A percentile compares a stretch with the other conserved stretches of the same genome.
Conservation (phyloP, 1,139 yeast genomes). For the Debaryomyces udenii region DNA sequence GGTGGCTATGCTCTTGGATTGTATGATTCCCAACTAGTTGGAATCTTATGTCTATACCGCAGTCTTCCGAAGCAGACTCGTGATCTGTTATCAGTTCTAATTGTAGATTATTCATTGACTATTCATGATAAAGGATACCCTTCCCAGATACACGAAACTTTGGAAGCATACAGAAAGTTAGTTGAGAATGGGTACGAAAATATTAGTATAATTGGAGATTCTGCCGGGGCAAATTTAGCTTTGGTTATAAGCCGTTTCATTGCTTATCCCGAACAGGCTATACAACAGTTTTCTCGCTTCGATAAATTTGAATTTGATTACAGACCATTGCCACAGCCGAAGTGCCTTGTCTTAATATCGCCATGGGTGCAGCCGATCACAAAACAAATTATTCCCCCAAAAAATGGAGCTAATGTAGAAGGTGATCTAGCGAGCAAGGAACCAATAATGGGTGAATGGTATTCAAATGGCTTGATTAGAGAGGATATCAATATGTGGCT, state of each 20-base stretch:
- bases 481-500: constrained; percentile 24
- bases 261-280: constrained; percentile 36
- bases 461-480: constrained; percentile 24
- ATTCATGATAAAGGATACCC: constrained; percentile 36
- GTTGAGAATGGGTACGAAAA: constrained; percentile 31
- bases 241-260: constrained; percentile 35
- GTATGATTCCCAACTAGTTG: constrained; percentile 31
- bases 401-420: constrained; percentile 24
- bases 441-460: constrained; percentile 33
- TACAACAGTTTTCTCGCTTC: constrained; percentile 22
- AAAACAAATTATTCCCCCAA: constrained; percentile 21
- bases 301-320: constrained; percentile 23
- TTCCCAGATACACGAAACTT: constrained; percentile 40
- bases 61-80: constrained; percentile 25
- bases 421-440: constrained; percentile 39
- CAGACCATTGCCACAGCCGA: constrained; percentile 29
- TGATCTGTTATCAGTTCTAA: constrained; percentile 28
- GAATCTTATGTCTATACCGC: constrained; percentile 27
- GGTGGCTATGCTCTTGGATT: constrained; percentile 45
- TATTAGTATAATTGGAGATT: constrained; percentile 47
- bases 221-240: constrained; percentile 50
- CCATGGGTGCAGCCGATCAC: constrained; percentile 47
- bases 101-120: constrained; percentile 45
- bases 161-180: constrained; percentile 31
- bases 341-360: constrained; percentile 36